These are phyloP conservation scores for Fonsecaea erecta DNA, from an alignment of 2,329 filamentous ascomycete genomes.

Conservation along the genomic window DNA sequence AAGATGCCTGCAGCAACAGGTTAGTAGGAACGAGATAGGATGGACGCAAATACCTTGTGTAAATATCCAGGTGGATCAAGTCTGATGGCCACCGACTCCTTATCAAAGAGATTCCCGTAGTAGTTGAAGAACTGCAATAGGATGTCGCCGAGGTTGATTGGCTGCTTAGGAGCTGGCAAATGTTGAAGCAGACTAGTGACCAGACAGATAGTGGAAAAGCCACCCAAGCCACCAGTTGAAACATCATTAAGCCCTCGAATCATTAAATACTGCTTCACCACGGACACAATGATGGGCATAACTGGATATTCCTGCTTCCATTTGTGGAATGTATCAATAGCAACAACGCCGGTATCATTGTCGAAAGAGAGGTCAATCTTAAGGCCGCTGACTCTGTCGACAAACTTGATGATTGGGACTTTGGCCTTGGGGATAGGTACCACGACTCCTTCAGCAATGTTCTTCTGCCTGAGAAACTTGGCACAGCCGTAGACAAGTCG, in stretches of 20 bases:
- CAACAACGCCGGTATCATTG: constrained; percentile 78
- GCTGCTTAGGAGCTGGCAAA: constrained; percentile 63
- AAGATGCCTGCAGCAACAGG: constrained; percentile 22
- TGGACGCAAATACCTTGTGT: constrained; percentile 65
- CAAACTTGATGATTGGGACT: constrained; percentile 90
- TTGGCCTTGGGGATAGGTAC: constrained; percentile 75
- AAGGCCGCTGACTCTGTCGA: constrained; percentile 75
- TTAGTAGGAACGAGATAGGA: constrained; percentile 17
- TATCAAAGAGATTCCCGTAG: constrained; percentile 83
- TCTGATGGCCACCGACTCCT: constrained; percentile 70
- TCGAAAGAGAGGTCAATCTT: constrained; percentile 95
- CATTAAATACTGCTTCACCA: constrained; percentile 89
- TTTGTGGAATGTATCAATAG: constrained; percentile 75
- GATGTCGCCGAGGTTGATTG: constrained; percentile 71
- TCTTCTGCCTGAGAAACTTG: constrained; percentile 60
- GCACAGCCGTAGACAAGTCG: constrained; percentile 66
- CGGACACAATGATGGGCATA: constrained; percentile 82
- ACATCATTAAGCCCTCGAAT: constrained; percentile 94
- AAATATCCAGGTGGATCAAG: constrained; percentile 76
- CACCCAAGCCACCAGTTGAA: constrained; percentile 85
- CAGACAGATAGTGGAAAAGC: constrained; percentile 91
- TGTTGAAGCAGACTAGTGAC: constrained; percentile 86
- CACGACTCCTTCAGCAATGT: constrained; percentile 64
- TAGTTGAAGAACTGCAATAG: constrained; percentile 87
- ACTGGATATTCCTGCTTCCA: constrained; percentile 83